phyloP scores from a whole-genome alignment of 2,329 filamentous ascomycete species.

The Stromatinia cepivora region DNA sequence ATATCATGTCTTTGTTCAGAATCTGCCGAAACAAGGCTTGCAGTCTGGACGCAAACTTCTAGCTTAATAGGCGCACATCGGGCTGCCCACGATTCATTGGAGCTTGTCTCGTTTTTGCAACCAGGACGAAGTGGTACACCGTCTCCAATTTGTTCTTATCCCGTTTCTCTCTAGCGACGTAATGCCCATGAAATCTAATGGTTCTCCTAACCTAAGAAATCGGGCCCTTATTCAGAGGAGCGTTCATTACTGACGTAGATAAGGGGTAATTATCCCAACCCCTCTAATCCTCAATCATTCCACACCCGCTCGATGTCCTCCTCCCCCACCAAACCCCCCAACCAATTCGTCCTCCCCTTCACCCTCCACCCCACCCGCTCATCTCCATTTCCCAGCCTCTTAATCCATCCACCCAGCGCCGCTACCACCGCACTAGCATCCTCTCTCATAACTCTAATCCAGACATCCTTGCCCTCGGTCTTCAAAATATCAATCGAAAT shows the following conservation, averaged over 20 bases:
- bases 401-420: constrained; percentile 64
- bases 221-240: background rate
- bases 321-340: constrained; percentile 57
- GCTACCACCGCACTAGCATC: constrained; percentile 62
- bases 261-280: background rate
- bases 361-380: constrained; percentile 50
- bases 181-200: background rate
- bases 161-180: background rate
- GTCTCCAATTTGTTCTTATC: background rate
- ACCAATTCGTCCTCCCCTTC: constrained; percentile 61
- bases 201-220: background rate
- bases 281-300: constrained; percentile 20
- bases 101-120: background rate
- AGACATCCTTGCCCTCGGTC: constrained; percentile 55
- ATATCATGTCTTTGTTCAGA: background rate
- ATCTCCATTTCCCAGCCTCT: constrained; percentile 43
- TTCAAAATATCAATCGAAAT: constrained; percentile 72
- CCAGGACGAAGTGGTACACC: background rate
- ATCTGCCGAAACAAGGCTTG: background rate
- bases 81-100: background rate
- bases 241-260: background rate
- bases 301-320: constrained; percentile 32
- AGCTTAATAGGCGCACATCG: background rate
- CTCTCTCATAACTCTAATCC: constrained; percentile 63
- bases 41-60: background rate